phyloP scores from a whole-genome alignment of 179 eudicot genomes.

The Gypsophila paniculata region DNA sequence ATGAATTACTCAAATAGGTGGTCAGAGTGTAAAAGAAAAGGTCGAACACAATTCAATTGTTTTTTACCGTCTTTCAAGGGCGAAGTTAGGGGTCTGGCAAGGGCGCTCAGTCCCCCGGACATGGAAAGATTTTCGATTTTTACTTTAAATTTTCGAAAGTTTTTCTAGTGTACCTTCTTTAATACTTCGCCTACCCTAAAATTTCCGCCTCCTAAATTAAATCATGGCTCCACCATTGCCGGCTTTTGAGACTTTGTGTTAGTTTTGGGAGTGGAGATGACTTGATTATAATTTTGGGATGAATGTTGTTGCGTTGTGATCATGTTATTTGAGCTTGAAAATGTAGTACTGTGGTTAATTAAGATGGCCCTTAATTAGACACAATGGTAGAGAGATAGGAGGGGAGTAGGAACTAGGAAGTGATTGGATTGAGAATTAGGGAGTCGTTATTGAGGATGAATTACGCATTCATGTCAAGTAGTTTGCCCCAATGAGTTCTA shows the following conservation, averaged over 20 bases:
- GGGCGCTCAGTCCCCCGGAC: too few species aligned
- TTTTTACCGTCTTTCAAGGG: too few species aligned
- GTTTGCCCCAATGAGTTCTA: not conserved
- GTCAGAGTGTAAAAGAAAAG: too few species aligned
- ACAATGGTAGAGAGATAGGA: not conserved
- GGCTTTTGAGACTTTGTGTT: not conserved
- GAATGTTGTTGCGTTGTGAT: not conserved
- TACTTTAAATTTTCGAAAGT: too few species aligned
- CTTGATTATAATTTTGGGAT: not conserved
- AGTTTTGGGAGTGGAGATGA: not conserved
- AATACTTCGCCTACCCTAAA: too few species aligned
- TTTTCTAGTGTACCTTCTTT: too few species aligned
- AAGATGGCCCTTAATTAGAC: not conserved
- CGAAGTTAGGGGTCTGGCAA: too few species aligned
- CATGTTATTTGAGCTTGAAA: not conserved
- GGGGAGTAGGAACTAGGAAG: not conserved
- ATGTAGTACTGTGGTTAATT: not conserved
- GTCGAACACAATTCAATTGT: too few species aligned
- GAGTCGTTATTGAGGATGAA: not conserved
- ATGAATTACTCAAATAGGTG: too few species aligned
- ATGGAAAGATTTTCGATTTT: too few species aligned
- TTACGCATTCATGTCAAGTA: not conserved
- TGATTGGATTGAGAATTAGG: constrained; percentile 6
- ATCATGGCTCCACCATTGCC: too few species aligned
- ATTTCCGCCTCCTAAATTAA: too few species aligned